Conservation (phyloP, 345 rosid genomes). For the Mercurialis annua region DNA sequence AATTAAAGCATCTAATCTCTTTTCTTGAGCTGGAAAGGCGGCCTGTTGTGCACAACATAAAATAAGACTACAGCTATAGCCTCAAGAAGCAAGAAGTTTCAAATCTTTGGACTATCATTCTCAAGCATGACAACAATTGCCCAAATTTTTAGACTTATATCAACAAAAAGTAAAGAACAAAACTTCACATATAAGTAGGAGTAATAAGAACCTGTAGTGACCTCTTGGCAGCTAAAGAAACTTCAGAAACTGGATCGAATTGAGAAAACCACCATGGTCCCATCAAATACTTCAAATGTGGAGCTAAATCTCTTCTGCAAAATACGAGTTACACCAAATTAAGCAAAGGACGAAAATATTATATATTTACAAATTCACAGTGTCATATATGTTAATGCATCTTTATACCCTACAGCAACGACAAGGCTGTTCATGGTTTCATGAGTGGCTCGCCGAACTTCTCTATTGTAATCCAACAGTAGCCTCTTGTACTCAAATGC, state of each 20-base stretch:
- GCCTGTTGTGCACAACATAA: conserved; percentile 49
- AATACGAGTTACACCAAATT: conserved; percentile 18
- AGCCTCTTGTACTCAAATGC: conserved; percentile 87
- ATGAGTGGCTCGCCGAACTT: conserved; percentile 90
- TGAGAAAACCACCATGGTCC: conserved; percentile 99
- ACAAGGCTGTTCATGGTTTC: conserved; percentile 81
- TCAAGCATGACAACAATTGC: background rate
- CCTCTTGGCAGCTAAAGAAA: conserved; percentile 78
- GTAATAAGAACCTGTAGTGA: conserved; percentile 67
- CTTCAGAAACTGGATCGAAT: conserved; percentile 82
- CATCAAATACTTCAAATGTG: conserved; percentile 78
- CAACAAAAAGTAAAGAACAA: background rate
- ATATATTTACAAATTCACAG: conserved; percentile 4
- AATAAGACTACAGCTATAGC: conserved; percentile 21
- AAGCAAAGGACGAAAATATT: conserved; percentile 4
- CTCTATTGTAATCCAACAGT: conserved; percentile 84
- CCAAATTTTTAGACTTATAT: background rate
- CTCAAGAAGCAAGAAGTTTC: conserved; percentile 7
- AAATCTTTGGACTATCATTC: background rate
- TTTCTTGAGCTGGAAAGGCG: conserved; percentile 89
- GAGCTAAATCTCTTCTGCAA: conserved; percentile 85
- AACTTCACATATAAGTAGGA: background rate
- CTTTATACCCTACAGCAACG: conserved; percentile 63
- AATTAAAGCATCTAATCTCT: conserved; percentile 83
- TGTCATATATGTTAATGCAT: conserved; percentile 6